Evolutionary conservation across 2,329 filamentous ascomycete genomes (phyloP), one percentile per base, ranked within the genome.

Genomic region (Aspergillus pseudoterreus): DNA sequence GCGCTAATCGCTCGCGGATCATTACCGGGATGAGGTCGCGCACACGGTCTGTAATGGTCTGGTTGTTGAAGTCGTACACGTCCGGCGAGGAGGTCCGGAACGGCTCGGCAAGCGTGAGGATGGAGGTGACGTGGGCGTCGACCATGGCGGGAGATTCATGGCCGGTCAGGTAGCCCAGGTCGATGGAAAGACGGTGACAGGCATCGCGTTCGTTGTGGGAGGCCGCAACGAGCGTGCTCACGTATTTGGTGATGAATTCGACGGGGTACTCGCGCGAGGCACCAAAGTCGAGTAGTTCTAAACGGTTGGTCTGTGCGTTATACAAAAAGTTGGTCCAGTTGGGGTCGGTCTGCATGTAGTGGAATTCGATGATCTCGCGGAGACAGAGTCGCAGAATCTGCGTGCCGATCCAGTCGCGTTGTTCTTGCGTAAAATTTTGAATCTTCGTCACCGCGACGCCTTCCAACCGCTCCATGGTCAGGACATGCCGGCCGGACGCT

Each of bases 281-380:
- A 53, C 94, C 94, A 71, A 99, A 99, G 72, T 99, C 95, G 47
- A 99, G 84, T 1, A 99, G 82, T 71, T 96, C 92, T 12, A 99
- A 85, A 65, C 84, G 87, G 62, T 84, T 76, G 4, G 80, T 83
- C 17, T 76, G 62, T 1, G 84, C 76, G 63, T 97, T 94, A 78
- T 90, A 99, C 17, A 97, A 79, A 71, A 99, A 99, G 72, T 99
- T 99, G 32, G 92, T 97, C 94, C 94, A 99, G 77, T 99, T 99
- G 38, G 94, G 94, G 67, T 99, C 94, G 4, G 94, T 99, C 75
- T 99, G 94, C 94, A 99, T 99, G 76, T 95, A 97, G 54, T 81
- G 85, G 82, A 96, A 97, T 71, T 96, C 90, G 57, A 86, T 86
- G 61, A 97, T 92, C 74, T 97, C 94, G 52, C 92, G 86, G 36